phyloP scores from a whole-genome alignment of 2,329 filamentous ascomycete genomes.

The Pyricularia grisea region DNA sequence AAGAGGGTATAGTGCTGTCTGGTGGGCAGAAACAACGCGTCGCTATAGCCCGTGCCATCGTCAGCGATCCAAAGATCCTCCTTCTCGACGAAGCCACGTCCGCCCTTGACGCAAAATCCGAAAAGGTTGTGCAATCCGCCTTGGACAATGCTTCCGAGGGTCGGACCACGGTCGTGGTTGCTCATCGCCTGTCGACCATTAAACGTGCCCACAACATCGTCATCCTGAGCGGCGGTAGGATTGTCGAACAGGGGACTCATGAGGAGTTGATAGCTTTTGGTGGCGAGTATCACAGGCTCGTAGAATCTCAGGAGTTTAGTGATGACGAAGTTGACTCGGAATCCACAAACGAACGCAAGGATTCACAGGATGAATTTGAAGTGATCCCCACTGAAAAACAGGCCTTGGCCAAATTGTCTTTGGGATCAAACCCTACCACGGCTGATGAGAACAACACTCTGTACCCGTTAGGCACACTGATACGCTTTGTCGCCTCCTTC shows the following conservation, averaged over 20 bases:
- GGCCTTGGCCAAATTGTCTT: conserved; percentile 28
- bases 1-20: conserved; percentile 83
- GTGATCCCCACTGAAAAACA: background rate
- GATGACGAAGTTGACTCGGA: background rate
- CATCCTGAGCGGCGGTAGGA: conserved; percentile 76
- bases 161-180: conserved; percentile 91
- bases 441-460: conserved; percentile 35
- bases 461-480: conserved; percentile 65
- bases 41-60: conserved; percentile 82
- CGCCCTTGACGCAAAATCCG: conserved; percentile 86
- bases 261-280: conserved; percentile 61
- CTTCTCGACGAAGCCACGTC: conserved; percentile 93
- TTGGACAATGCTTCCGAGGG: conserved; percentile 78
- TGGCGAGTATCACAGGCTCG: conserved; percentile 74
- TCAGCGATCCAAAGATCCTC: conserved; percentile 84
- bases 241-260: conserved; percentile 88
- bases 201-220: conserved; percentile 92
- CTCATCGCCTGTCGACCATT: conserved; percentile 90
- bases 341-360: conserved; percentile 55
- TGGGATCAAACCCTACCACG: conserved; percentile 47
- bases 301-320: conserved; percentile 62
- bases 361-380: conserved; percentile 32
- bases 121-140: conserved; percentile 88
- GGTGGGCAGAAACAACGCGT: conserved; percentile 97
- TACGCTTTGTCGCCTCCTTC: conserved; percentile 72